Percentiles rank a stretch among this genome's conserved stretches.
phyloP scores from a whole-genome alignment of 2,329 filamentous ascomycete species.

The Emydomyces testavorans region DNA sequence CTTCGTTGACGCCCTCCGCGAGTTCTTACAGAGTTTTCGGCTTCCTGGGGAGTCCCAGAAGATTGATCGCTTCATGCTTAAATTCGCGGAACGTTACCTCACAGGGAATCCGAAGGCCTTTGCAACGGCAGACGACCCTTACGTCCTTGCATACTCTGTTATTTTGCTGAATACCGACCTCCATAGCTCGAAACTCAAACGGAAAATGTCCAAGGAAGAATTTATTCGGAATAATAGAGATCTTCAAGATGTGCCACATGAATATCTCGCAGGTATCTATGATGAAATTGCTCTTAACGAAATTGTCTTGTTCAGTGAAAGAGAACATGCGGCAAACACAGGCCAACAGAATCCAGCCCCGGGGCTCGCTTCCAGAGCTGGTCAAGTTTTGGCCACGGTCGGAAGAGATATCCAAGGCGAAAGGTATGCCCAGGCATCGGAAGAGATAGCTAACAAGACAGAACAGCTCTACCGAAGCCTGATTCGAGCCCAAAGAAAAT shows the following conservation, averaged over 20 bases:
- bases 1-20: constrained; percentile 82
- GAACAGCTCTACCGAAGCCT: constrained; percentile 87
- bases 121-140: constrained; percentile 94
- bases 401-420: constrained; percentile 85
- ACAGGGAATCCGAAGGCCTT: constrained; percentile 93
- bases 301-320: constrained; percentile 87
- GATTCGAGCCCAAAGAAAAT: constrained; percentile 77
- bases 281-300: constrained; percentile 87
- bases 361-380: constrained; percentile 69
- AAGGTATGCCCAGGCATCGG: constrained; percentile 86
- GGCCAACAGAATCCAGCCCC: constrained; percentile 51
- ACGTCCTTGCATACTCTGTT: constrained; percentile 90
- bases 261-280: constrained; percentile 79
- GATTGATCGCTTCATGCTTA: constrained; percentile 98
- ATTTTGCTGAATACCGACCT: constrained; percentile 94
- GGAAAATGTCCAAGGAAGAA: constrained; percentile 87
- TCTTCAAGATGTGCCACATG: constrained; percentile 79
- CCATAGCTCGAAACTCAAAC: constrained; percentile 77
- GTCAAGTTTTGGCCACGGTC: constrained; percentile 80
- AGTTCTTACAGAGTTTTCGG: constrained; percentile 89
- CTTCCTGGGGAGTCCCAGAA: constrained; percentile 94
- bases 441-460: constrained; percentile 74
- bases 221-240: constrained; percentile 99
- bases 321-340: constrained; percentile 73
- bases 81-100: constrained; percentile 93